Evolutionary conservation across 805 yeast genomes (phyloP).

Genomic region (Schwanniomyces yamadae): DNA sequence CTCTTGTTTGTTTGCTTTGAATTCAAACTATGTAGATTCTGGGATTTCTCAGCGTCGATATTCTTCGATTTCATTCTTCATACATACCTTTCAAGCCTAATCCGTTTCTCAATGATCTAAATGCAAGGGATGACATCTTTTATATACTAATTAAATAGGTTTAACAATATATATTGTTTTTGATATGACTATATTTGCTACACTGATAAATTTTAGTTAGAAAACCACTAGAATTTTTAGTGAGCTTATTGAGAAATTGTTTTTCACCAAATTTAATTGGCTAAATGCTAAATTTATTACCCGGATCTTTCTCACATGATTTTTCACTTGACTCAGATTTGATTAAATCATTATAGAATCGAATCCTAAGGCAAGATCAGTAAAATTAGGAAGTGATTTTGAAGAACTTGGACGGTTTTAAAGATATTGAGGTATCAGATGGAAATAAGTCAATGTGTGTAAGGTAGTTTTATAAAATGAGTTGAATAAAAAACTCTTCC

Average conservation of each 20-base stretch:
- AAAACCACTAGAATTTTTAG: slow-evolving; percentile 1
- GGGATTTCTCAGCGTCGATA: too few species aligned
- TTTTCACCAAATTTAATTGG: slow-evolving; percentile 2
- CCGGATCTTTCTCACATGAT: not conserved
- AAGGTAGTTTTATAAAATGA: too few species aligned
- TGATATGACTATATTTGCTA: not conserved
- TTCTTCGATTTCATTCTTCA: too few species aligned
- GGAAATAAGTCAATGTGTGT: too few species aligned
- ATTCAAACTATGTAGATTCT: too few species aligned
- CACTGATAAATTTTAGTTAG: not conserved
- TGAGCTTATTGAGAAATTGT: slow-evolving; percentile 1
- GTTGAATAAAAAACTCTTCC: too few species aligned
- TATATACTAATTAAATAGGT: not conserved
- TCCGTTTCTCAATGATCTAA: slow-evolving; percentile 45
- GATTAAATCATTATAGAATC: too few species aligned
- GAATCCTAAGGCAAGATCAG: too few species aligned
- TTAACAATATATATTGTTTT: slow-evolving; percentile 4
- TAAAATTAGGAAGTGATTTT: too few species aligned
- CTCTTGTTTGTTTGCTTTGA: too few species aligned
- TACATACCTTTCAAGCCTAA: slow-evolving; percentile 42
- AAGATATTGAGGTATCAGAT: too few species aligned
- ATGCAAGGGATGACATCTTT: slow-evolving; percentile 41
- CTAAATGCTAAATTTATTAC: not conserved
- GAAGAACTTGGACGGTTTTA: too few species aligned
- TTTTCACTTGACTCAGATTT: not conserved